A percentile compares a stretch with the other conserved stretches of the same genome.
These are phyloP conservation scores for Jackrogersella multiformis DNA, from an alignment of 495 filamentous ascomycete species.

Conservation along the genomic window DNA sequence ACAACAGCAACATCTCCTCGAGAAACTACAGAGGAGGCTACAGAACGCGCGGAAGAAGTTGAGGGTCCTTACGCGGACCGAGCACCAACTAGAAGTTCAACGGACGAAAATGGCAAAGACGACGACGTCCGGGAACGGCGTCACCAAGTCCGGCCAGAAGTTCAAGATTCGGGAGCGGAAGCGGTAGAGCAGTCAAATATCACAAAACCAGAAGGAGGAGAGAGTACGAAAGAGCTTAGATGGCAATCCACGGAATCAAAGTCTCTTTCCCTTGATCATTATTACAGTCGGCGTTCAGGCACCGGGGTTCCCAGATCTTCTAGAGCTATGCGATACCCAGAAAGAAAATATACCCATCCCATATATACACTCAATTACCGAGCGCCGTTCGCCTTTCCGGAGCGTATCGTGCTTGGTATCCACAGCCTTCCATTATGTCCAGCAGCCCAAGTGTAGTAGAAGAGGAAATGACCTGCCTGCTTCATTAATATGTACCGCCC, in stretches of 20 bases:
- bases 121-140: slow-evolving; percentile 69
- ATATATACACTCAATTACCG: slow-evolving; percentile 28
- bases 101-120: slow-evolving; percentile 73
- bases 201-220: background rate
- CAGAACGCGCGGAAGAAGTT: slow-evolving; percentile 73
- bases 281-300: slow-evolving; percentile 39
- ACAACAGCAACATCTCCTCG: slow-evolving; percentile 58
- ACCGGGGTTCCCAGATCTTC: slow-evolving; percentile 29
- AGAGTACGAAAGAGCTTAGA: background rate
- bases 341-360: slow-evolving; percentile 32
- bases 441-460: slow-evolving; percentile 32
- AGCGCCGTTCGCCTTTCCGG: slow-evolving; percentile 2
- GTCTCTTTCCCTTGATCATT: slow-evolving; percentile 24
- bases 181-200: slow-evolving; percentile 60
- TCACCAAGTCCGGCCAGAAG: slow-evolving; percentile 82
- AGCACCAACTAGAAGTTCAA: slow-evolving; percentile 77
- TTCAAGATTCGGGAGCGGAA: slow-evolving; percentile 87
- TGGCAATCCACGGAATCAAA: slow-evolving; percentile 11
- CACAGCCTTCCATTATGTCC: slow-evolving; percentile 37
- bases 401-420: slow-evolving; percentile 11
- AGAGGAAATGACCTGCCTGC: slow-evolving; percentile 44
- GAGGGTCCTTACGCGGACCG: slow-evolving; percentile 73
- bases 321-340: slow-evolving; percentile 44
- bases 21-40: slow-evolving; percentile 60
- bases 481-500: slow-evolving; percentile 37